Percentiles rank a stretch among this genome's conserved stretches.
phyloP scores from a whole-genome alignment of 441 rosid species.

The Dalechampia spathulata region DNA sequence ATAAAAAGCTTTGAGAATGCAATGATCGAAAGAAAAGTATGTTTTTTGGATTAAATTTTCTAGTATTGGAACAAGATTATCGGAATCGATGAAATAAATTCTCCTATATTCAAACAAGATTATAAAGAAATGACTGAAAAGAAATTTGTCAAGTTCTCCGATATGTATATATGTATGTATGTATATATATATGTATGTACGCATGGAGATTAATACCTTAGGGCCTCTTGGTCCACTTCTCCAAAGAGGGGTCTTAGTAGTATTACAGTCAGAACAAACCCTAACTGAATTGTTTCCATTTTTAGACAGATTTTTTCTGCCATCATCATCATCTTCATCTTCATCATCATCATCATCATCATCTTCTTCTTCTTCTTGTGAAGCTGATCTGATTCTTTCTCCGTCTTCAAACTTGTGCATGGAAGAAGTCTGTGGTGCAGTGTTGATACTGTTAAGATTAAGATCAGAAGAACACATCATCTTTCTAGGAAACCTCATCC shows the following conservation, averaged over 20 bases:
- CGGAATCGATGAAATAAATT: too few relatives aligned
- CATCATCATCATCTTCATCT: slow-evolving; percentile 13
- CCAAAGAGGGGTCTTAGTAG: slow-evolving; percentile 97
- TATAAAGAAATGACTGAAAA: too few relatives aligned
- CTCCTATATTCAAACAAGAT: too few relatives aligned
- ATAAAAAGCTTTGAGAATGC: too few relatives aligned
- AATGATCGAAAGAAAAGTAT: too few relatives aligned
- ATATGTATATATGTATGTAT: too few relatives aligned
- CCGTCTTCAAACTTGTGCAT: slow-evolving; percentile 27
- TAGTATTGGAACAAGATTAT: too few relatives aligned
- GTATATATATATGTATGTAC: too few relatives aligned
- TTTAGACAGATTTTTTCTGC: slow-evolving; percentile 25
- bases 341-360: too few relatives aligned
- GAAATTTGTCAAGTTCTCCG: not conserved
- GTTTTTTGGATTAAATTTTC: too few relatives aligned
- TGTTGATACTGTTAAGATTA: not conserved
- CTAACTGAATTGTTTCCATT: slow-evolving; percentile 46
- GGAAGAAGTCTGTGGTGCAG: slow-evolving; percentile 14
- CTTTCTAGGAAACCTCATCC: slow-evolving; percentile 82
- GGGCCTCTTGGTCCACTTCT: slow-evolving; percentile 95
- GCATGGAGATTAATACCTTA: too few relatives aligned
- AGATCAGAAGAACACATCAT: slow-evolving; percentile 34
- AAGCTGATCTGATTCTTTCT: slow-evolving; percentile 20
- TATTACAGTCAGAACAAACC: slow-evolving; percentile 91
- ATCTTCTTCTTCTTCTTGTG: slow-evolving; percentile 9